Percentiles rank a stretch among this genome's conserved stretches.
phyloP scores from a whole-genome alignment of 192 early-diverging fungal species.

The Gigaspora rosea region DNA sequence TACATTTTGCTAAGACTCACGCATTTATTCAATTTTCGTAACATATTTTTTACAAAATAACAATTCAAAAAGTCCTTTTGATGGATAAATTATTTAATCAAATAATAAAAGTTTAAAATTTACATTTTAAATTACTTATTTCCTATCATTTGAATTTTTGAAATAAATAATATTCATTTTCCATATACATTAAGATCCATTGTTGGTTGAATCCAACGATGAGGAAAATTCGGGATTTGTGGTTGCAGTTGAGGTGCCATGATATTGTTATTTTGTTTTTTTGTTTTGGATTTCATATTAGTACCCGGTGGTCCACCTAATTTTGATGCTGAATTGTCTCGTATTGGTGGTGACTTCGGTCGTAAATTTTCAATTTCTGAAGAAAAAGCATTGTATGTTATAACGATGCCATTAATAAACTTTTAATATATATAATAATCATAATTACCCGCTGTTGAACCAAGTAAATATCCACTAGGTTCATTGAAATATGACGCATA shows the following conservation, averaged over 20 bases:
- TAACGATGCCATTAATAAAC: background rate
- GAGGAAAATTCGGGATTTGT: conserved; percentile 16
- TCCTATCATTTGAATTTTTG: too few species aligned
- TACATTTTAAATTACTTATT: too few species aligned
- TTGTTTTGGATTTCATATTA: conserved; percentile 11
- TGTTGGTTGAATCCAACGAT: conserved; percentile 16
- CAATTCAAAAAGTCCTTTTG: too few species aligned
- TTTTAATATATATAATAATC: background rate
- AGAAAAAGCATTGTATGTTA: background rate
- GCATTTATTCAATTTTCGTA: too few species aligned
- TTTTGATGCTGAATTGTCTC: conserved; percentile 34
- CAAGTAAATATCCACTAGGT: conserved; percentile 34
- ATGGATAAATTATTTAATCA: too few species aligned
- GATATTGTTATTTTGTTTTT: background rate
- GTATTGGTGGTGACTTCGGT: conserved; percentile 57
- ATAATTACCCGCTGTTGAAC: conserved; percentile 38
- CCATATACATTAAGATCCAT: conserved; percentile 18
- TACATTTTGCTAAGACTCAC: too few species aligned
- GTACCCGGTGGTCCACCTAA: background rate
- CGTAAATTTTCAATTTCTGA: conserved; percentile 53
- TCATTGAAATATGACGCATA: conserved; percentile 44
- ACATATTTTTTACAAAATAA: too few species aligned
- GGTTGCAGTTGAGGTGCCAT: background rate
- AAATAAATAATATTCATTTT: background rate
- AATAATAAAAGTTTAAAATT: too few species aligned